A percentile compares a stretch with the other conserved stretches of the same genome.
Evolutionary conservation across 805 yeast species (phyloP).

Genomic region (Pichia heedii): DNA sequence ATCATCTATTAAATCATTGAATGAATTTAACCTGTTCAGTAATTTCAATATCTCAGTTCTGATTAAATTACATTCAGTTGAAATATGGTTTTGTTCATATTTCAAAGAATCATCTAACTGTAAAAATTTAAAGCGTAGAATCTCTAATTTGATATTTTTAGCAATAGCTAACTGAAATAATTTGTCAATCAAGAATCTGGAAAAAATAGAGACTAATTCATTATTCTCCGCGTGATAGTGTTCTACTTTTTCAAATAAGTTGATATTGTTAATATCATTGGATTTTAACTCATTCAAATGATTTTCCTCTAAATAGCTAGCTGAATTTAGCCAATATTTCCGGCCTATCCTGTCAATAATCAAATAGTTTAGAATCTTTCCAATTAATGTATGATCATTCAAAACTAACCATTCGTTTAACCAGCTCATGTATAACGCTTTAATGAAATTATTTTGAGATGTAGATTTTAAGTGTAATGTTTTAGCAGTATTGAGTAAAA

Average conservation of each 20-base stretch:
- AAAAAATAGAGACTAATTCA: neutral
- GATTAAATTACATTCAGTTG: neutral
- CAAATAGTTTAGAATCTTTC: neutral
- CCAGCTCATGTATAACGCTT: conserved; percentile 17
- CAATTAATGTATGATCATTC: neutral
- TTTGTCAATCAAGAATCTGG: neutral
- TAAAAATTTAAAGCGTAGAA: conserved; percentile 1
- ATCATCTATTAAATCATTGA: conserved; percentile 7
- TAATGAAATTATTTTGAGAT: conserved; percentile 15
- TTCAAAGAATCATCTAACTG: neutral
- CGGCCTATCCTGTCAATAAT: neutral
- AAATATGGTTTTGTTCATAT: neutral
- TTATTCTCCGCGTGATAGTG: neutral
- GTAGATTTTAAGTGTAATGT: conserved; percentile 6
- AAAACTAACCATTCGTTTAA: conserved; percentile 6
- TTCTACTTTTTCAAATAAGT: neutral
- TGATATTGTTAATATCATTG: neutral
- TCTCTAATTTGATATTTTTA: neutral
- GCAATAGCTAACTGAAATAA: neutral
- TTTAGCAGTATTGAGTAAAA: conserved; percentile 7
- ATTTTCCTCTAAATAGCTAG: neutral
- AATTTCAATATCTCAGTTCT: conserved; percentile 9
- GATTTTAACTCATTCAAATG: neutral
- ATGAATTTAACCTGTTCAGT: conserved; percentile 6
- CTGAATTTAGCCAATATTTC: neutral